phyloP scores from a whole-genome alignment of 1,284 basidiomycete genomes.

The Phenoliferia sp. region DNA sequence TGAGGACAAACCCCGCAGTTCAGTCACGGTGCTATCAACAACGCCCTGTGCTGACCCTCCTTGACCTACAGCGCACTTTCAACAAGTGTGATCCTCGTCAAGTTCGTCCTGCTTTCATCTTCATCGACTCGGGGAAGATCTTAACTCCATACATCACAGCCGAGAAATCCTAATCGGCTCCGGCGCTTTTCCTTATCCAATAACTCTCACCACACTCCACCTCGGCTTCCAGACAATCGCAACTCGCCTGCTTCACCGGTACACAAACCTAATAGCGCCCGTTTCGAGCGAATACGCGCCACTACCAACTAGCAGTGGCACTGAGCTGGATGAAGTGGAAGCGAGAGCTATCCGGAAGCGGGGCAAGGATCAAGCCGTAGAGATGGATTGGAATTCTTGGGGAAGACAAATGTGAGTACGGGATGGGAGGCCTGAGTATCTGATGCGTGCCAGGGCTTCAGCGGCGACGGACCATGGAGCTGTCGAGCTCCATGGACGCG shows the following conservation, averaged over 20 bases:
- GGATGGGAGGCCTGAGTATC: too few relatives aligned
- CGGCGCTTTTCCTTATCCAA: conserved; percentile 26
- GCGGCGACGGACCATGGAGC: not conserved
- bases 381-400: not conserved
- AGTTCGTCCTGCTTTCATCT: not conserved
- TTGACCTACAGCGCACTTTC: too few relatives aligned
- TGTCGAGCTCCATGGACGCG: conserved; percentile 16
- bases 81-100: conserved; percentile 21
- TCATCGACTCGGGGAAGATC: not conserved
- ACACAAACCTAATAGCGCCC: conserved; percentile 69
- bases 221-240: conserved; percentile 78
- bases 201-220: conserved; percentile 39
- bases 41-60: too few relatives aligned
- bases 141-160: not conserved
- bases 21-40: too few relatives aligned
- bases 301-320: conserved; percentile 52
- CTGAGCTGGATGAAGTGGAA: conserved; percentile 73
- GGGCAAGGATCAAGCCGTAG: not conserved
- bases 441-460: too few relatives aligned
- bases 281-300: conserved; percentile 23
- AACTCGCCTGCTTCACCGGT: conserved; percentile 81
- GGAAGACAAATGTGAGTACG: not conserved
- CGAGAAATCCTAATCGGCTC: conserved; percentile 29
- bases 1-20: too few relatives aligned
- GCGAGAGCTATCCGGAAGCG: conserved; percentile 55